Base-by-base conservation (phyloP, 306 rosid genomes). In the Leucaena leucocephala region DNA sequence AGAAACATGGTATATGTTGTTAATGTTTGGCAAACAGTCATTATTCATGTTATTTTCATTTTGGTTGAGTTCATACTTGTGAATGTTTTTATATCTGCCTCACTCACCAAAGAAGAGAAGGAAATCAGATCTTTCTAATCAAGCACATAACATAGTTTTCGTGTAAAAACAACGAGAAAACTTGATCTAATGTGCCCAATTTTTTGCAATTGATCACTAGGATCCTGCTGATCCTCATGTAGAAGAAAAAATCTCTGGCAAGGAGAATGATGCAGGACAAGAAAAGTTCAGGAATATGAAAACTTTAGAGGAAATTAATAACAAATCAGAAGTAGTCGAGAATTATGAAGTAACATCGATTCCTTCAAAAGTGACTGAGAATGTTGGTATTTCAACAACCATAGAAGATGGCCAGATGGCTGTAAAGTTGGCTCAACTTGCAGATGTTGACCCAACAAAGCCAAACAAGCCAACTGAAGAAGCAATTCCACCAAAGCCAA, bases 131-230 rank as follows among this genome's bases (percentile, higher is more conserved):
- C 61, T 3, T 57, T 57, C 21, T 21, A 0, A 59, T 27, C 39
- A 10, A 10, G 10, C 44, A 66, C 19, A n/a, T 36, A 8, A 66
- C 15, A 4, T 39, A 39, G 27, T 38, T 64, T 64, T 16, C 22
- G 22, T 14, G 45, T 64, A 35, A 38, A 15, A 64, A 64, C n/a
- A 61, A 19, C n/a, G 27, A 27, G 5, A 27, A 22, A 59, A 14
- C 72, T 42, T 68, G 52, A 33, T 13, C 40, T 61, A 33, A 78
- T 35, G 12, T 57, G 16, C 17, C 40, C n/a, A 2, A 22, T 52
- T 17, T 49, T 33, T 42, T 61, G 57, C 72, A 48, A 57, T 44
- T 48, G 62, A 66, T 27, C 27, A 27, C 50, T 74, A 87, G 90
- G 84, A 68, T 48, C 76, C 6, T 16, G 58, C 66, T 22, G 74